These are phyloP conservation scores for Diaporthe ampelina DNA, from an alignment of 2,329 filamentous ascomycete genomes.

Conservation along the genomic window DNA sequence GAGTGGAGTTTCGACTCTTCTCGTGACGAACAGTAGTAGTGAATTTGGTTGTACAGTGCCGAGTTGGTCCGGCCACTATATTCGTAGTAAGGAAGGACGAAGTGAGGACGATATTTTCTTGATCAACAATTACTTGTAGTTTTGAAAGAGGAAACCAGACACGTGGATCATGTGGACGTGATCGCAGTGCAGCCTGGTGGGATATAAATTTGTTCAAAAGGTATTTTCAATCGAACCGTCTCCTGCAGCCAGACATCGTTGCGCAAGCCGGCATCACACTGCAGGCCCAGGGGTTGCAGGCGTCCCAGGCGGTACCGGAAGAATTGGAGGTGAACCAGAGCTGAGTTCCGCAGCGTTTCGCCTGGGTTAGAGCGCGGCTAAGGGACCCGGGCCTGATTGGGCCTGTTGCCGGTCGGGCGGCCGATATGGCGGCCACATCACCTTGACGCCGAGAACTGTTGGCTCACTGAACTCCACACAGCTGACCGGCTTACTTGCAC, in stretches of 20 bases:
- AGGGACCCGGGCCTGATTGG: slow-evolving; percentile 14
- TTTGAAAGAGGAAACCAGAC: neutral
- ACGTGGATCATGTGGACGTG: neutral
- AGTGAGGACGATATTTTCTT: neutral
- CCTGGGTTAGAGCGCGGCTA: slow-evolving; percentile 3
- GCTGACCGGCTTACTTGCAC: neutral
- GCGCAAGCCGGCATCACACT: neutral
- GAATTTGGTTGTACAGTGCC: neutral
- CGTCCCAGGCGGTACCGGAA: neutral
- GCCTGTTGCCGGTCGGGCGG: slow-evolving; percentile 7
- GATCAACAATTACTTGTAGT: neutral
- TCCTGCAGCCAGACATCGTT: neutral
- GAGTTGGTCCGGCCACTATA: neutral
- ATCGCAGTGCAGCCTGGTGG: neutral
- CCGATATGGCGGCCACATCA: slow-evolving; percentile 6
- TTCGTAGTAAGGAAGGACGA: neutral
- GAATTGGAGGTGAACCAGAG: neutral
- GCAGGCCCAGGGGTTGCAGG: neutral
- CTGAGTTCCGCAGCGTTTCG: slow-evolving; percentile 4
- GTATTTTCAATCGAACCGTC: neutral
- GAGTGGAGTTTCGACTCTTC: neutral
- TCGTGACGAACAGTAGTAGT: neutral
- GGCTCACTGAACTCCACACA: neutral
- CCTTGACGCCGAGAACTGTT: neutral
- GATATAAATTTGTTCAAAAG: neutral